Evolutionary conservation across 805 yeast species (phyloP).

Genomic region (Candida quercuum): DNA sequence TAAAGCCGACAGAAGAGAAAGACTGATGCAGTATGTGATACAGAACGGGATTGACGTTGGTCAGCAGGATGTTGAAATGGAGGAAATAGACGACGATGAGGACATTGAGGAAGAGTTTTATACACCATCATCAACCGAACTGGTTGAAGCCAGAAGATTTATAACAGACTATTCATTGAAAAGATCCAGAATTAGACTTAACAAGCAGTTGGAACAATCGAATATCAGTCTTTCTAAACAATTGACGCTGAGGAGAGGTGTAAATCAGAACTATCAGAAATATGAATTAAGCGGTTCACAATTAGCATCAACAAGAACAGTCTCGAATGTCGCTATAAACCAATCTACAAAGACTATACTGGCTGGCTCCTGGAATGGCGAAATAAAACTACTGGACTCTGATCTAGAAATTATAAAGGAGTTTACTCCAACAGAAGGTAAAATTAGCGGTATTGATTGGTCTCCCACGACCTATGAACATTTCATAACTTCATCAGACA

Average conservation of each 20-base stretch:
- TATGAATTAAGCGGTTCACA: conserved; percentile 62
- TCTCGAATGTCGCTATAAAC: conserved; percentile 47
- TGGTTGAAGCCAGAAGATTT: conserved; percentile 45
- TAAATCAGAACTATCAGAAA: conserved; percentile 28
- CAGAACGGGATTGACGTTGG: conserved; percentile 25
- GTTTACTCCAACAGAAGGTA: conserved; percentile 42
- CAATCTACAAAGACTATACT: conserved; percentile 40
- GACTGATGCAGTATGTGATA: conserved; percentile 44
- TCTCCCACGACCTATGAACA: conserved; percentile 25
- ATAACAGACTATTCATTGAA: conserved; percentile 49
- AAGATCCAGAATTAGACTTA: conserved; percentile 38
- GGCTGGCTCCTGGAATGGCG: conserved; percentile 84
- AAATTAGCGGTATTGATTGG: conserved; percentile 72
- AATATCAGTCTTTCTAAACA: conserved; percentile 34
- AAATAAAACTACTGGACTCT: conserved; percentile 43
- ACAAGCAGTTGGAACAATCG: conserved; percentile 26
- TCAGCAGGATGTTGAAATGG: conserved; percentile 12
- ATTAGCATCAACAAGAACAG: conserved; percentile 61
- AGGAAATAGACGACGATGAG: conserved; percentile 27
- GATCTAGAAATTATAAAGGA: conserved; percentile 28
- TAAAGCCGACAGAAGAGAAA: conserved; percentile 50
- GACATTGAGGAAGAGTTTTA: conserved; percentile 73
- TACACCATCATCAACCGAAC: conserved; percentile 64
- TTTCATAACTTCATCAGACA: conserved; percentile 45
- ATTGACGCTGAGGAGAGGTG: conserved; percentile 41